These are phyloP conservation scores for Azolla pinnata DNA, from an alignment of 75 land plant species.

Conservation along the genomic window DNA sequence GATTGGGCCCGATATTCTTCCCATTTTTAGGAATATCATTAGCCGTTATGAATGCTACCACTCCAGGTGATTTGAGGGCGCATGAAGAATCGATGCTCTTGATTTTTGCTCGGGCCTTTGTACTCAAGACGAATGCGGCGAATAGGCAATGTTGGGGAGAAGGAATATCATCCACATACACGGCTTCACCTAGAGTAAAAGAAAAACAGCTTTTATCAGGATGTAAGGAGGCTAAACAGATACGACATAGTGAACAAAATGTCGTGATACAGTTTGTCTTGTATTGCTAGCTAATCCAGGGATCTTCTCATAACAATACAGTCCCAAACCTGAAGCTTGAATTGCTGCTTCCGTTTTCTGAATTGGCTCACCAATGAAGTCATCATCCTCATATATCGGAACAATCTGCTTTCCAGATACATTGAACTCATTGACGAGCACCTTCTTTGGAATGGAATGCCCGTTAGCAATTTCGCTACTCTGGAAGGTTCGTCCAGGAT, in stretches of 20 bases:
- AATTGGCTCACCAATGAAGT: not conserved
- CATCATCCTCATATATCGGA: not conserved
- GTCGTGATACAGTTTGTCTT: too few relatives aligned
- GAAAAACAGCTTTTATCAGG: not conserved
- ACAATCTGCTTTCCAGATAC: not conserved
- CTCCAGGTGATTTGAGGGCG: slow-evolving; percentile 28
- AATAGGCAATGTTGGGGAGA: slow-evolving; percentile 63
- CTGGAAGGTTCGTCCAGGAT: not conserved
- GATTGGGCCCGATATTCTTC: slow-evolving; percentile 50
- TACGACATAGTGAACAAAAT: not conserved
- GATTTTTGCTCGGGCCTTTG: slow-evolving; percentile 51
- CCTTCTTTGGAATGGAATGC: not conserved
- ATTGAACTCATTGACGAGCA: not conserved
- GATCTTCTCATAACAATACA: too few relatives aligned
- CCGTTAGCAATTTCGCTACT: not conserved
- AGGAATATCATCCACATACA: slow-evolving; percentile 83
- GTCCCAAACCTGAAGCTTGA: slow-evolving; percentile 4
- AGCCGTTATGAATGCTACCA: slow-evolving; percentile 29
- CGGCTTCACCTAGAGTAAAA: slow-evolving; percentile 57
- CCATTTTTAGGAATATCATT: slow-evolving; percentile 70
- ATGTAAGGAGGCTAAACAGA: not conserved
- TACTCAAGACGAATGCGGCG: slow-evolving; percentile 68
- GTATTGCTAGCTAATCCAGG: too few relatives aligned
- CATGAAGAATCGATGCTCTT: slow-evolving; percentile 32
- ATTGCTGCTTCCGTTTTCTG: not conserved